Conservation (phyloP, 2,329 filamentous ascomycete genomes). For the Penicillium sp. region DNA sequence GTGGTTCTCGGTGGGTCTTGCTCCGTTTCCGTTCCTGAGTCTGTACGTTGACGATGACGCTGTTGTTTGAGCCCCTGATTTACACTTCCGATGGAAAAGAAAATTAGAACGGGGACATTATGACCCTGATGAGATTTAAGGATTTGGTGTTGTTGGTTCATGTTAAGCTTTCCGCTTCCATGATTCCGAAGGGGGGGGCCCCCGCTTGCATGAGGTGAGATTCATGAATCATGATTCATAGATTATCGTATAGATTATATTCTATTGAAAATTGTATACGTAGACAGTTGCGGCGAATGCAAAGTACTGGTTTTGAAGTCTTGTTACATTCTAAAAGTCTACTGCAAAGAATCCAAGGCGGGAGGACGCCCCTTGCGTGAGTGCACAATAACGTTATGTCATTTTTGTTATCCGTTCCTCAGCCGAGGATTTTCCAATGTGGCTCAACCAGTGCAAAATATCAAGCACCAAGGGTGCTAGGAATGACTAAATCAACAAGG, state of each 20-base stretch:
- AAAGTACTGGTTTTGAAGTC: too few relatives aligned
- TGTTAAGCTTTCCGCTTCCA: neutral
- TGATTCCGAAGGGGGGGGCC: neutral
- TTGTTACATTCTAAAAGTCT: neutral
- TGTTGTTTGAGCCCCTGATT: too few relatives aligned
- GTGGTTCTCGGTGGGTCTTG: neutral
- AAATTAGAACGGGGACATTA: neutral
- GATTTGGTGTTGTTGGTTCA: neutral
- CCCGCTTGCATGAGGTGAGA: neutral
- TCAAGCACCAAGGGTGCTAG: neutral
- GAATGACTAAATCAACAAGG: conserved; percentile 1
- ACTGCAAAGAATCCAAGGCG: neutral
- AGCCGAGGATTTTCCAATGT: neutral
- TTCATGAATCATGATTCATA: neutral
- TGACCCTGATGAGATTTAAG: neutral
- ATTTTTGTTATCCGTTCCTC: conserved; percentile 3
- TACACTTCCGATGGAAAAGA: too few relatives aligned
- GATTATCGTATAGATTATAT: neutral
- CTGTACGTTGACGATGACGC: neutral
- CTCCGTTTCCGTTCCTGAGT: neutral
- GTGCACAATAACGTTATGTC: neutral
- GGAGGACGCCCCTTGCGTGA: neutral
- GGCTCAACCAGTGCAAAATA: neutral
- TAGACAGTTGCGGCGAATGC: neutral
- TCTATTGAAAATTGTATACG: neutral